A percentile compares a stretch with the other conserved stretches of the same genome.
Evolutionary conservation across 2,329 filamentous ascomycete species (phyloP).

Genomic region (Reticulascus tulasneorum): DNA sequence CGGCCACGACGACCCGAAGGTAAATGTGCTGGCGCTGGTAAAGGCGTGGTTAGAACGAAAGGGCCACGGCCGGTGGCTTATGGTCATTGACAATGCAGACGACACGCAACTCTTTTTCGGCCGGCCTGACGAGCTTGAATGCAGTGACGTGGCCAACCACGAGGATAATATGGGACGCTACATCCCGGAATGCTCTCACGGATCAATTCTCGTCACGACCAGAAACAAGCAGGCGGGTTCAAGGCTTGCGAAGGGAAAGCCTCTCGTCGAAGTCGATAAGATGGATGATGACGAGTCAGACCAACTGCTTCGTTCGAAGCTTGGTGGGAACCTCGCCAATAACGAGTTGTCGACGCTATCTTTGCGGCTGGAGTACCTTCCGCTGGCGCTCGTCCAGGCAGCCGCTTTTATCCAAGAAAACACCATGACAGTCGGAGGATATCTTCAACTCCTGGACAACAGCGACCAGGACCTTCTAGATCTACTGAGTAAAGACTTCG

Average conservation of each 20-base stretch:
- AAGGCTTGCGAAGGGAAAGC: conserved; percentile 17
- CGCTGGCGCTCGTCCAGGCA: conserved; percentile 30
- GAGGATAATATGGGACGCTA: conserved; percentile 15
- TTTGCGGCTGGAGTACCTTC: conserved; percentile 23
- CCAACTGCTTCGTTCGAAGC: conserved; percentile 17
- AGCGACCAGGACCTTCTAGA: conserved; percentile 17
- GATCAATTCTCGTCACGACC: conserved; percentile 28
- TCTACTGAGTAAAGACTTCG: conserved; percentile 26
- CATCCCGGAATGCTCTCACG: conserved; percentile 26
- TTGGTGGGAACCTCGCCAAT: conserved; percentile 4
- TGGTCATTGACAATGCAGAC: conserved; percentile 15
- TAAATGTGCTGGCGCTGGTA: conserved; percentile 19
- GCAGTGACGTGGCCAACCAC: conserved; percentile 9
- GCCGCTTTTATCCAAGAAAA: conserved; percentile 30
- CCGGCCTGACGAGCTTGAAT: neutral
- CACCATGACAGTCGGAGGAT: conserved; percentile 16
- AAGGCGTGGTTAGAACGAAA: conserved; percentile 23
- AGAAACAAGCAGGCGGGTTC: conserved; percentile 26
- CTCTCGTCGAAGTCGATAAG: conserved; percentile 19
- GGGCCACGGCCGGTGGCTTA: conserved; percentile 15
- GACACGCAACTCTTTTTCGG: conserved; percentile 15
- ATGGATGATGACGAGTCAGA: conserved; percentile 22
- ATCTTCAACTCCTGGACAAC: conserved; percentile 22
- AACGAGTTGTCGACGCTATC: conserved; percentile 16
- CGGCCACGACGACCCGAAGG: conserved; percentile 20